Base-by-base conservation (phyloP, 768 basidiomycete genomes). In the Sistotremastrum suecicum region DNA sequence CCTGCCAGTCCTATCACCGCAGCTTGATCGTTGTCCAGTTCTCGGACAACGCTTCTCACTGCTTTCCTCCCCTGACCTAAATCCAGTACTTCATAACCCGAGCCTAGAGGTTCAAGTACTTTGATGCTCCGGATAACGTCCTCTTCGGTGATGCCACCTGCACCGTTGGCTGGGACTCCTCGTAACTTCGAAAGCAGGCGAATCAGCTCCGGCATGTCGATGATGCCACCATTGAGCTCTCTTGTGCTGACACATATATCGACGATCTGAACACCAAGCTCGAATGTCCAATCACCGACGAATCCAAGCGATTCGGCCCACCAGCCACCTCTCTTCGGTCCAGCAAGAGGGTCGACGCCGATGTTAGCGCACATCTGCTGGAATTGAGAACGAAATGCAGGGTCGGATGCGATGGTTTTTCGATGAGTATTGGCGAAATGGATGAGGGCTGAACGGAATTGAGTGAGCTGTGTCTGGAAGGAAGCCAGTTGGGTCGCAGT, bases 321-420 rank as follows among this genome's bases (percentile, higher is more conserved):
- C 78, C 87, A 86, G 2, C 89, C 88, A 35, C 85, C 86, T 55
- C 78, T 78, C 37, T 82, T 67, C 1, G 86, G 83, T 0, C 88
- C 89, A 2, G 86, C 83, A 20, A 97, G 75, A 2, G 94, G 92
- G 60, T 98, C 95, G 28, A 99, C 89, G 33, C 90, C 90, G 46
- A 99, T 86, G 11, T 83, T 80, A 2, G 83, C 75, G 59, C 95
- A 99, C 89, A 99, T 95, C 48, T 87, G 83, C 53, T 91, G 87
- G 64, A 98, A 98, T 12, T 78, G 83, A 69, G 83, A 83, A 3
- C 95, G 74, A 60, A 99, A 92, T 3, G 74, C 71, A 2, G 94
- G 89, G 53, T 94, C 84, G 43, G 69, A 68, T 47, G 77, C 75
- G 57, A 99, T 97, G 46, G 82, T 76, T 37, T 82, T 76, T 42